Conservation (phyloP, 441 rosid genomes). For the Pelargonium cotyledonis region DNA sequence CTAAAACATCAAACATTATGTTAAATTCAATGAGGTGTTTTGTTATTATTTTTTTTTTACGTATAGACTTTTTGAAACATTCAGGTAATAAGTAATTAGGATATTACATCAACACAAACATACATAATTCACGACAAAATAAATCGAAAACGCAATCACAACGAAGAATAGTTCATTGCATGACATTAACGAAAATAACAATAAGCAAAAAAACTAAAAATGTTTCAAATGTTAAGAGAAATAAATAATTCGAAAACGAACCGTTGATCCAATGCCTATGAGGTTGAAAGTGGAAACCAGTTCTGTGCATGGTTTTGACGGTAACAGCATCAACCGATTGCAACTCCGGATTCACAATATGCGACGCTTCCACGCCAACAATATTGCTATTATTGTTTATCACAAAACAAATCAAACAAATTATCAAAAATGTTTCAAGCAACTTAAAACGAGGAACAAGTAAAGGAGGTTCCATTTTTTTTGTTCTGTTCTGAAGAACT, state of each 20-base stretch:
- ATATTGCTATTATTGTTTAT: not conserved
- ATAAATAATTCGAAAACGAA: not conserved
- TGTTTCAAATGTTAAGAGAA: not conserved
- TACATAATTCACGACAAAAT: no score
- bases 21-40: no score
- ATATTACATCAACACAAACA: no score
- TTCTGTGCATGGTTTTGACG: slow-evolving; percentile 14
- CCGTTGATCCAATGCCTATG: slow-evolving; percentile 26
- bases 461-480: not conserved
- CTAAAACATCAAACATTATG: no score
- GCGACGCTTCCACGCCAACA: slow-evolving; percentile 13
- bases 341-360: slow-evolving; percentile 15
- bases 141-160: not conserved
- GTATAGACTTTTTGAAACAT: no score
- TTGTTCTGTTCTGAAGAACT: no score
- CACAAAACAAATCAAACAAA: not conserved
- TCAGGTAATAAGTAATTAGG: no score
- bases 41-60: no score
- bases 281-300: slow-evolving; percentile 26
- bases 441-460: not conserved
- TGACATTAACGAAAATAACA: no score
- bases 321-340: slow-evolving; percentile 8
- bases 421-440: not conserved
- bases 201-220: no score
- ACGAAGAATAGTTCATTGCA: not conserved